phyloP scores from a whole-genome alignment of 2,329 filamentous ascomycete species.

The Fusarium sp. region DNA sequence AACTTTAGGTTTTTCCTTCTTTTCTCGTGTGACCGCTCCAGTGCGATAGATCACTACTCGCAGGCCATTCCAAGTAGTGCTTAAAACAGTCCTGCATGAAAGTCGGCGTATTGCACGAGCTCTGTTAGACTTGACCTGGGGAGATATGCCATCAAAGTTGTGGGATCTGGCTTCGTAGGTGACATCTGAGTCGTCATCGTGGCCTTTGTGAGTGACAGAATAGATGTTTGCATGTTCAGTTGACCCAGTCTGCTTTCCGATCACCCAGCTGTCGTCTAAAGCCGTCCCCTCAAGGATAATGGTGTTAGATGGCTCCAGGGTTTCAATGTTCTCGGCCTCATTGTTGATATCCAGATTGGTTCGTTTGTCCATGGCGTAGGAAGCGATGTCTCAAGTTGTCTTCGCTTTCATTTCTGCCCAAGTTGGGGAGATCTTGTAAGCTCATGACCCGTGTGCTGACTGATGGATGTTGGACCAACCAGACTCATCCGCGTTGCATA shows the following conservation, averaged over 20 bases:
- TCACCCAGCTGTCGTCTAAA: neutral
- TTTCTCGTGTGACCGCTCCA: rapidly evolving
- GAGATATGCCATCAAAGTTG: neutral
- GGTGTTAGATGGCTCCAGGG: rapidly evolving
- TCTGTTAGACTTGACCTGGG: neutral
- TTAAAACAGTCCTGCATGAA: neutral
- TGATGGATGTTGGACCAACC: neutral
- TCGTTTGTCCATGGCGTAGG: neutral
- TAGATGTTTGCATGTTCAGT: neutral
- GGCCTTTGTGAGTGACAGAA: neutral
- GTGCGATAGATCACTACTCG: neutral
- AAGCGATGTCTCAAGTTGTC: neutral
- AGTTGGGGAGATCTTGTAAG: neutral
- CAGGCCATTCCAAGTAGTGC: neutral
- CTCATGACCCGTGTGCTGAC: neutral
- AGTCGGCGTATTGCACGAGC: neutral
- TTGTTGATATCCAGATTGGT: rapidly evolving
- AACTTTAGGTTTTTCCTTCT: rapidly evolving
- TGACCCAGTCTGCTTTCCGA: neutral
- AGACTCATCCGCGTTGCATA: neutral
- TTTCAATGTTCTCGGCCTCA: rapidly evolving
- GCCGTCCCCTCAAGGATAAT: neutral
- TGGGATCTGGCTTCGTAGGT: neutral
- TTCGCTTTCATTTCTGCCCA: neutral
- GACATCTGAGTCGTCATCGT: neutral